Conservation (phyloP, 805 yeast species). For the Yamadazyma phyllophila region DNA sequence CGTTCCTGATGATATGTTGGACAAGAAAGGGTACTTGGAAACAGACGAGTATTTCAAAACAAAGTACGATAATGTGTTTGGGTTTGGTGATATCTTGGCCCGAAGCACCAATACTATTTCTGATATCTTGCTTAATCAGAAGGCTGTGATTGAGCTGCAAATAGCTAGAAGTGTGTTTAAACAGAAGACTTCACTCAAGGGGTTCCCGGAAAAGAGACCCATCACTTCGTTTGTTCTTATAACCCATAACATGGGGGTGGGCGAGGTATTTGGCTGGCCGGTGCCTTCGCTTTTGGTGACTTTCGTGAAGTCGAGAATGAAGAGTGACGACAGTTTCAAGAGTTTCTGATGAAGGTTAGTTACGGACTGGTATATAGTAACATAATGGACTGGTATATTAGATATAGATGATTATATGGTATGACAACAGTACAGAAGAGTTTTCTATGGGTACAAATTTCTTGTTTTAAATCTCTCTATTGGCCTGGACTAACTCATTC, state of each 20-base stretch:
- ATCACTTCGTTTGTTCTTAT: conserved; percentile 28
- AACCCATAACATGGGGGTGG: conserved; percentile 37
- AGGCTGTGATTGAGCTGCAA: conserved; percentile 13
- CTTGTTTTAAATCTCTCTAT: no score
- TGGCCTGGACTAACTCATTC: no score
- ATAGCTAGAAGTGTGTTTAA: conserved; percentile 12
- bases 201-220: neutral
- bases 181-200: neutral
- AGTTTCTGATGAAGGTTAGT: no score
- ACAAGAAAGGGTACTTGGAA: conserved; percentile 26
- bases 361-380: no score
- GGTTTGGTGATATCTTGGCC: conserved; percentile 35
- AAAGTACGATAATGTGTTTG: conserved; percentile 26
- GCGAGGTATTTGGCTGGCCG: conserved; percentile 25
- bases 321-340: no score
- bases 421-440: no score
- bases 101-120: conserved; percentile 21
- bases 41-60: conserved; percentile 28
- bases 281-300: conserved; percentile 26
- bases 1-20: conserved; percentile 22
- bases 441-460: no score
- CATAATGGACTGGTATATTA: no score
- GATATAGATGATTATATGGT: no score
- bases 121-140: conserved; percentile 26
- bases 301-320: conserved; percentile 21